Conservation (phyloP, 2,329 filamentous ascomycete species). For the Aspergillus oerlinghausenensis region DNA sequence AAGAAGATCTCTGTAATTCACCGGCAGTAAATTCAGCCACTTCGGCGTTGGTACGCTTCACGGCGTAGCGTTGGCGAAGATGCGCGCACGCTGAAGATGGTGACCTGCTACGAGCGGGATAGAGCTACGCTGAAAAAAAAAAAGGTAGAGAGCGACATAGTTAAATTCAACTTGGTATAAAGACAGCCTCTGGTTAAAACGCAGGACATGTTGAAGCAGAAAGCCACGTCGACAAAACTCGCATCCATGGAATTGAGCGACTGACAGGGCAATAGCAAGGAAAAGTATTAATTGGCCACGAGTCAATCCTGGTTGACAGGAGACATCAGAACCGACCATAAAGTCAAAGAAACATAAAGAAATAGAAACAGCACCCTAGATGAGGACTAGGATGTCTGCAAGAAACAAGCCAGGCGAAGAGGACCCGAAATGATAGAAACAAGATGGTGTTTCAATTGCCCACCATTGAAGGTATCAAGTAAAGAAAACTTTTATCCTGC, state of each 20-base stretch:
- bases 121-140: background rate
- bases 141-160: background rate
- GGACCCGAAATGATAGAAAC: constrained; percentile 5
- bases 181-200: background rate
- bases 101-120: background rate
- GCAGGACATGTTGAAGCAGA: background rate
- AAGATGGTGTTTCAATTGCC: constrained; percentile 1
- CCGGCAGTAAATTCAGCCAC: background rate
- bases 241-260: background rate
- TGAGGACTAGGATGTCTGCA: background rate
- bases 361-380: background rate
- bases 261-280: constrained; percentile 8
- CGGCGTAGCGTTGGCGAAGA: background rate
- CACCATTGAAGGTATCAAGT: constrained; percentile 1
- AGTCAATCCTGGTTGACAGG: constrained; percentile 45
- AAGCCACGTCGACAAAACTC: background rate
- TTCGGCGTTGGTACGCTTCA: background rate
- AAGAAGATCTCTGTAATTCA: background rate
- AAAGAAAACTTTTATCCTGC: constrained; percentile 29
- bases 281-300: constrained; percentile 37
- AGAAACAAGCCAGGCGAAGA: constrained; percentile 4
- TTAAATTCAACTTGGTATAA: background rate
- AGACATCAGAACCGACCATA: constrained; percentile 50
- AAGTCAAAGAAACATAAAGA: constrained; percentile 6
- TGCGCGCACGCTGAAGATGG: background rate